Evolutionary conservation across 805 yeast species (phyloP).

Genomic region (Ogataea neopini): DNA sequence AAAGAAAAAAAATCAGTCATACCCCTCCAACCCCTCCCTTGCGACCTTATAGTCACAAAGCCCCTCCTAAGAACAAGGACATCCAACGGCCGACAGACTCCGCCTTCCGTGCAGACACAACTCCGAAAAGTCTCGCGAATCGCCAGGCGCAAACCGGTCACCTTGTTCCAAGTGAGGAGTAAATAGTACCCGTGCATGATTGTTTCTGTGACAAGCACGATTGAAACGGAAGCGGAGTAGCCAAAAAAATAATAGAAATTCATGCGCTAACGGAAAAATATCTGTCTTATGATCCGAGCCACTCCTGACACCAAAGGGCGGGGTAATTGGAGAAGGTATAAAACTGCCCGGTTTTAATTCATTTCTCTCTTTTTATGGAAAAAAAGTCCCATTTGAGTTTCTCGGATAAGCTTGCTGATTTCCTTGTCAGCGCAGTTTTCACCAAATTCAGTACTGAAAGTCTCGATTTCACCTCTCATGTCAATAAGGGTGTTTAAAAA

Average conservation of each 20-base stretch:
- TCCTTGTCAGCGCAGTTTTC: slow-evolving; percentile 21
- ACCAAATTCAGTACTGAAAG: neutral
- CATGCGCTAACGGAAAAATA: slow-evolving; percentile 8
- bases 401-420: slow-evolving; percentile 34
- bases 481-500: slow-evolving; percentile 32
- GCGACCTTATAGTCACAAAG: neutral
- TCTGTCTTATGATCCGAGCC: slow-evolving; percentile 11
- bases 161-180: slow-evolving; percentile 13
- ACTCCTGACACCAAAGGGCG: slow-evolving; percentile 12
- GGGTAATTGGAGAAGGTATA: slow-evolving; percentile 1
- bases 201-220: neutral
- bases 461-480: slow-evolving; percentile 6
- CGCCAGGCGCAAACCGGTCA: neutral
- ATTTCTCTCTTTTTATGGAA: slow-evolving; percentile 59
- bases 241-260: slow-evolving; percentile 5
- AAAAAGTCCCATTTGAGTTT: slow-evolving; percentile 54
- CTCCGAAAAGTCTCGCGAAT: slow-evolving; percentile 2
- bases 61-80: neutral
- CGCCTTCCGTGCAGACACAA: neutral
- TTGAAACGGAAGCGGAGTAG: slow-evolving; percentile 12
- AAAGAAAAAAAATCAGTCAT: slow-evolving; percentile 4
- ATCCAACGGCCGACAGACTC: slow-evolving; percentile 7
- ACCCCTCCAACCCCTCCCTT: slow-evolving; percentile 7
- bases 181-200: slow-evolving; percentile 1
- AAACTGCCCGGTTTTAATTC: slow-evolving; percentile 21